A percentile compares a stretch with the other conserved stretches of the same genome.
Conservation (phyloP, 257 asterid genomes). For the Nicotiana noctiflora region DNA sequence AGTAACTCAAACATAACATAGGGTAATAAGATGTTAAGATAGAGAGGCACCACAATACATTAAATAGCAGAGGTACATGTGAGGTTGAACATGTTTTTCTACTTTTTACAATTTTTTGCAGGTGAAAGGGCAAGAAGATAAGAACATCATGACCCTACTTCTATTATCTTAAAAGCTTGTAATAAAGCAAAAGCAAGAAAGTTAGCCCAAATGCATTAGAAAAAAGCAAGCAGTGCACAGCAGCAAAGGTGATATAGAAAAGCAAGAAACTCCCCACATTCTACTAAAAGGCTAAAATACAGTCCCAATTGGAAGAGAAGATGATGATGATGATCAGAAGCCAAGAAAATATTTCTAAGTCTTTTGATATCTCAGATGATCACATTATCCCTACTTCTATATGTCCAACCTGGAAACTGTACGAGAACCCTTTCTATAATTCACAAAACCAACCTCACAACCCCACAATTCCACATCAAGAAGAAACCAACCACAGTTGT, state of each 20-base stretch:
- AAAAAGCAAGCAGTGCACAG: conserved; percentile 12
- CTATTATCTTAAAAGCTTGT: conserved; percentile 10
- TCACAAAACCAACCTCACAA: conserved; percentile 19
- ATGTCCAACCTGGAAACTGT: conserved; percentile 69
- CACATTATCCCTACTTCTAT: conserved; percentile 21
- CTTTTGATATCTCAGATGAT: conserved; percentile 16
- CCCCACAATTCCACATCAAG: not conserved
- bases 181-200: conserved; percentile 28
- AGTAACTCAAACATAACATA: no score
- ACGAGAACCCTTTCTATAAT: conserved; percentile 69
- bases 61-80: conserved; percentile 22
- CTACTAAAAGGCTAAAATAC: not conserved
- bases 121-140: conserved; percentile 13
- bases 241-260: conserved; percentile 16
- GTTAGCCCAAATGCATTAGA: not conserved
- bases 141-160: conserved; percentile 31
- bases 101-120: conserved; percentile 14
- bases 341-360: conserved; percentile 25
- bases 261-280: conserved; percentile 16
- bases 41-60: not conserved
- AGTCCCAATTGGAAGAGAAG: conserved; percentile 13
- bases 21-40: no score
- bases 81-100: conserved; percentile 14
- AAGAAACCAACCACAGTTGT: not conserved
- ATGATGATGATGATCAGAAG: conserved; percentile 56